Evolutionary conservation across 176 grass and related monocot genomes (phyloP).

Genomic region (Oryza australiensis): DNA sequence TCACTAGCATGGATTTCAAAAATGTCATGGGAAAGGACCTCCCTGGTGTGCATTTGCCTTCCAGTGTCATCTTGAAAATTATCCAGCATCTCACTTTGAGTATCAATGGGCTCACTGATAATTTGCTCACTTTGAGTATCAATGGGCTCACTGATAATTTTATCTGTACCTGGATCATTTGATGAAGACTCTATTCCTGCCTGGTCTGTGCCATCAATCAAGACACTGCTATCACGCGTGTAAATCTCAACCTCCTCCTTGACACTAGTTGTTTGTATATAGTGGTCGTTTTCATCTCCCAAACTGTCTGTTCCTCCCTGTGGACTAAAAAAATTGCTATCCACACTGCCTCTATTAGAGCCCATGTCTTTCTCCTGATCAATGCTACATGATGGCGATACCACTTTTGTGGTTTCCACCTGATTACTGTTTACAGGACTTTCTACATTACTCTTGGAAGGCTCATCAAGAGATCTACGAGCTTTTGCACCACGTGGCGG

Average conservation of each 20-base stretch:
- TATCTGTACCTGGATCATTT: constrained; percentile 23
- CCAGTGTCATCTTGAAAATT: constrained; percentile 27
- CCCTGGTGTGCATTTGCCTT: constrained; percentile 33
- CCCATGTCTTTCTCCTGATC: constrained; percentile 37
- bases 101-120: constrained; percentile 24
- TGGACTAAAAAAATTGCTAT: constrained; percentile 20
- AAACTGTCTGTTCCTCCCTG: constrained; percentile 29
- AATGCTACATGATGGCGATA: constrained; percentile 15
- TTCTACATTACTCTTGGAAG: constrained; percentile 33
- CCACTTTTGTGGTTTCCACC: constrained; percentile 20
- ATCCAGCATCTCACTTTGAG: constrained; percentile 17
- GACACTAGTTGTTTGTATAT: constrained; percentile 31
- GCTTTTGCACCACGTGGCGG: constrained; percentile 30
- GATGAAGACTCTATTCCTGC: constrained; percentile 33
- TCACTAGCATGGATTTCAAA: constrained; percentile 45
- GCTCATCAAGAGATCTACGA: constrained; percentile 32
- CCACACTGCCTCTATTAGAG: constrained; percentile 24
- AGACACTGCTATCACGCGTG: constrained; percentile 28
- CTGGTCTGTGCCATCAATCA: constrained; percentile 14
- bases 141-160: constrained; percentile 17
- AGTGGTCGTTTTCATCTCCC: constrained; percentile 31
- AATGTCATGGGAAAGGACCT: constrained; percentile 39
- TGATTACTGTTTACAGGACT: constrained; percentile 27
- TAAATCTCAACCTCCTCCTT: constrained; percentile 53
- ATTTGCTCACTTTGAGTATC: constrained; percentile 13